A percentile compares a stretch with the other conserved stretches of the same genome.
Evolutionary conservation across 2,329 filamentous ascomycete genomes (phyloP).

Genomic region (Pseudocercospora macadamiae): DNA sequence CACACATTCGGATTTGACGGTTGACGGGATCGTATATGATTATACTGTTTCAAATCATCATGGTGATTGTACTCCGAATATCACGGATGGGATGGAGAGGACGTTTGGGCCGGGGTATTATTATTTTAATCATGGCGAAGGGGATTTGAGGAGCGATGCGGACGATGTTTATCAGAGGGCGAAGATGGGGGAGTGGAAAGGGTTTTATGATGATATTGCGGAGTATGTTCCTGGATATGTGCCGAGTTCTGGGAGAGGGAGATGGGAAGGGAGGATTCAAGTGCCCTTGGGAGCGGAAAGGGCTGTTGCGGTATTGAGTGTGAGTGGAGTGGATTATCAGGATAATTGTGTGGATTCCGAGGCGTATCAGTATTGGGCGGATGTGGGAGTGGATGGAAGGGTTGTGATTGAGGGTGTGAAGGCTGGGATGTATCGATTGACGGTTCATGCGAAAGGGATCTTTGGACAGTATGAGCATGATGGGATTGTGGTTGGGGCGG

Average conservation of each 20-base stretch:
- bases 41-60: constrained; percentile 67
- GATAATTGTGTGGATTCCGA: constrained; percentile 59
- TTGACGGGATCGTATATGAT: constrained; percentile 69
- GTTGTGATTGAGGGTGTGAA: constrained; percentile 59
- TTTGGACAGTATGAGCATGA: constrained; percentile 65
- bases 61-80: constrained; percentile 65
- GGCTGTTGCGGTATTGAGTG: constrained; percentile 60
- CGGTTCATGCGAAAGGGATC: constrained; percentile 64
- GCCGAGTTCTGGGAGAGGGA: constrained; percentile 55
- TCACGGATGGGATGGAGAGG: constrained; percentile 65
- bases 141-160: constrained; percentile 59
- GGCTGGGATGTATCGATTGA: constrained; percentile 63
- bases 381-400: constrained; percentile 52
- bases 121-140: constrained; percentile 62
- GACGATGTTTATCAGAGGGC: constrained; percentile 52
- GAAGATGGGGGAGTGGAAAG: constrained; percentile 57
- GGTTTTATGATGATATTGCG: constrained; percentile 67
- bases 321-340: constrained; percentile 58
- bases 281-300: constrained; percentile 57
- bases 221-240: constrained; percentile 62
- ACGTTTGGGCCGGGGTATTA: constrained; percentile 68
- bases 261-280: constrained; percentile 54
- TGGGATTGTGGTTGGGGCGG: constrained; percentile 49
- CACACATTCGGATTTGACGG: constrained; percentile 63
- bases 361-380: constrained; percentile 67